A percentile compares a stretch with the other conserved stretches of the same genome.
These are phyloP conservation scores for Sporisorium exsertum DNA, from an alignment of 1,284 basidiomycete species.

Conservation along the genomic window DNA sequence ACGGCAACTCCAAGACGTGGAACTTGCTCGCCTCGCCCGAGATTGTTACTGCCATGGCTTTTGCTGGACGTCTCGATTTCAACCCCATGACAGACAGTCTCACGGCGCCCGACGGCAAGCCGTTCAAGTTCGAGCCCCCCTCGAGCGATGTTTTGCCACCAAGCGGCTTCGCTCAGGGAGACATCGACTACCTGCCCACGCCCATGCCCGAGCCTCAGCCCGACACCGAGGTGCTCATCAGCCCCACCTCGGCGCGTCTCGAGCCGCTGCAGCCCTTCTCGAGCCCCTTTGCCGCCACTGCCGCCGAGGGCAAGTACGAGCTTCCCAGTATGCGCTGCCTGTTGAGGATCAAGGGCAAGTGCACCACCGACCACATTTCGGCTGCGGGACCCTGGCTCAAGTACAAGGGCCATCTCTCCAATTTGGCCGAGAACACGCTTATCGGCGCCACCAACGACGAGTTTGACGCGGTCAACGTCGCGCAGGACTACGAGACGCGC, in stretches of 20 bases:
- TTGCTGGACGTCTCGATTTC: conserved; percentile 93
- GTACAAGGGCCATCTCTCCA: conserved; percentile 91
- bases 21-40: conserved; percentile 98
- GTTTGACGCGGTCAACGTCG: conserved; percentile 71
- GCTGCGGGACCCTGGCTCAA: conserved; percentile 82
- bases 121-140: conserved; percentile 89
- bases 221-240: conserved; percentile 80
- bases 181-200: conserved; percentile 82
- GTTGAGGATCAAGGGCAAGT: conserved; percentile 93
- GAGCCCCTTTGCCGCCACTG: conserved; percentile 77
- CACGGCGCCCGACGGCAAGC: conserved; percentile 77
- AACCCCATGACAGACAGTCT: conserved; percentile 90
- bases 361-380: conserved; percentile 83
- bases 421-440: conserved; percentile 92
- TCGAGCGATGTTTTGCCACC: conserved; percentile 85
- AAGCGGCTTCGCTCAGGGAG: conserved; percentile 83
- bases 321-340: conserved; percentile 79
- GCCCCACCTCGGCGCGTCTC: conserved; percentile 73
- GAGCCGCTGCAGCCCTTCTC: conserved; percentile 88
- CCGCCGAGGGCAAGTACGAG: conserved; percentile 75
- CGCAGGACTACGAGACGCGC: conserved; percentile 61
- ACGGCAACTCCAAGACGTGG: conserved; percentile 95
- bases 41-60: conserved; percentile 90
- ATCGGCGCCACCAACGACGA: conserved; percentile 70
- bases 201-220: conserved; percentile 78